These are phyloP conservation scores for Pneumocystis canis DNA, from an alignment of 1,139 yeast genomes.

Conservation along the genomic window DNA sequence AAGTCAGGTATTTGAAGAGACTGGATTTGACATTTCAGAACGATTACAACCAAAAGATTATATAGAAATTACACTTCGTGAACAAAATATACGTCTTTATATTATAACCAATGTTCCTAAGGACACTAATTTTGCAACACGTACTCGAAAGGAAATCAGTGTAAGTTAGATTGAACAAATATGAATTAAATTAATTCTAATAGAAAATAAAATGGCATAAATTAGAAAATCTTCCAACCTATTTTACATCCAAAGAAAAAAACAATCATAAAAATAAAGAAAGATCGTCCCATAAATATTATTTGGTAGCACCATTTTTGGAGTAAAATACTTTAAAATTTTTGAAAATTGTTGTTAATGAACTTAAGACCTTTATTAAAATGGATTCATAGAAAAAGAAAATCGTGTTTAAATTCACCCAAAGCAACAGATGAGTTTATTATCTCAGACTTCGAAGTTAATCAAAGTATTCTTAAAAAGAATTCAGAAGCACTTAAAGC, in stretches of 20 bases:
- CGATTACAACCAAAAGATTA: conserved; percentile 55
- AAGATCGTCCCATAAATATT: conserved; percentile 19
- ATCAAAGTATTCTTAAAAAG: not conserved
- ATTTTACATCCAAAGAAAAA: conserved; percentile 15
- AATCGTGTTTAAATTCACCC: not conserved
- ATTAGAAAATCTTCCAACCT: conserved; percentile 34
- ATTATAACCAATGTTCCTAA: conserved; percentile 70
- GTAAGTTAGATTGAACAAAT: conserved; percentile 18
- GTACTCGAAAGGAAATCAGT: conserved; percentile 75
- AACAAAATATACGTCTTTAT: conserved; percentile 76
- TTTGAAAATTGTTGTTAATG: not conserved
- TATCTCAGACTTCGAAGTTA: not conserved
- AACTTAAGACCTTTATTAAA: conserved; percentile 10
- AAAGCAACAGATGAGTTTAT: not conserved
- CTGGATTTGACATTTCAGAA: conserved; percentile 72
- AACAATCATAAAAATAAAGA: conserved; percentile 7
- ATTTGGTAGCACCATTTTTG: conserved; percentile 28
- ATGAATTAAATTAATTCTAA: not conserved
- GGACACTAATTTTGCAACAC: conserved; percentile 55
- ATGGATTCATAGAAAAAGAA: conserved; percentile 13
- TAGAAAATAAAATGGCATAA: conserved; percentile 47
- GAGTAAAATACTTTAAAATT: not conserved
- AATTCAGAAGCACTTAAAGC: not conserved
- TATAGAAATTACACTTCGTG: conserved; percentile 66
- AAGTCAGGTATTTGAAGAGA: conserved; percentile 53